Base-by-base conservation (phyloP, 768 basidiomycete genomes). In the Suillus tomentosus region DNA sequence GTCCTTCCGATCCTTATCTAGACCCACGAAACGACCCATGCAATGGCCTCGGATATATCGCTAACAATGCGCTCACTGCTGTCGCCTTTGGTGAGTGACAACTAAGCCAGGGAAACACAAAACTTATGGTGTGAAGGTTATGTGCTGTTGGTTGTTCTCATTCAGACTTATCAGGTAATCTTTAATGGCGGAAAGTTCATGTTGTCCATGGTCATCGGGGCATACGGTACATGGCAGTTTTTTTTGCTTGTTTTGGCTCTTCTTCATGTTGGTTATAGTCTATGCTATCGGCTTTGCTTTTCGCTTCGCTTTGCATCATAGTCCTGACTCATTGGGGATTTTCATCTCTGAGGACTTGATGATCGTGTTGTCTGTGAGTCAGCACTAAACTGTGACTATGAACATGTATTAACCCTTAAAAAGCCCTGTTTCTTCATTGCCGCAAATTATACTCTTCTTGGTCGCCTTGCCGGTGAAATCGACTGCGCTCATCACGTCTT, bases 361-460 rank as follows among this genome's bases (percentile, higher is more conserved):
- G 69, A 81, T 88, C 64, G 86, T 85, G 8, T 80, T 89, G 54
- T 84, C 86, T 4, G 87, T 73, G 63, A 19, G 67, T 62, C 11
- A n/a, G 11, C 37, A 36, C 64, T 17, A 22, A 13, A 60, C 50
- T 40, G 9, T 22, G 27, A 10, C 45, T 34, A 57, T 42, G 34
- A 14, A 39, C 50, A 34, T 54, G 37, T 54, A 5, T 42, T 66
- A 37, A 34, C 53, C 45, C 27, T 31, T 53, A 50, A 17, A 31
- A 59, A 87, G 86, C 89, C 90, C 5, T 92, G 91, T 70, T 89
- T 87, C 34, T 91, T 91, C 76, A 87, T 89, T 65, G 87, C 87
- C 5, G 82, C 86, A 17, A 82, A 87, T 69, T 91, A 92, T 68
- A 75, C 89, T 62, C 79, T 90, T 19, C 81, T 91, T 2, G 87